A percentile compares a stretch with the other conserved stretches of the same genome.
These are phyloP conservation scores for Aspergillus novoparasiticus DNA, from an alignment of 2,329 filamentous ascomycete species.

Conservation along the genomic window DNA sequence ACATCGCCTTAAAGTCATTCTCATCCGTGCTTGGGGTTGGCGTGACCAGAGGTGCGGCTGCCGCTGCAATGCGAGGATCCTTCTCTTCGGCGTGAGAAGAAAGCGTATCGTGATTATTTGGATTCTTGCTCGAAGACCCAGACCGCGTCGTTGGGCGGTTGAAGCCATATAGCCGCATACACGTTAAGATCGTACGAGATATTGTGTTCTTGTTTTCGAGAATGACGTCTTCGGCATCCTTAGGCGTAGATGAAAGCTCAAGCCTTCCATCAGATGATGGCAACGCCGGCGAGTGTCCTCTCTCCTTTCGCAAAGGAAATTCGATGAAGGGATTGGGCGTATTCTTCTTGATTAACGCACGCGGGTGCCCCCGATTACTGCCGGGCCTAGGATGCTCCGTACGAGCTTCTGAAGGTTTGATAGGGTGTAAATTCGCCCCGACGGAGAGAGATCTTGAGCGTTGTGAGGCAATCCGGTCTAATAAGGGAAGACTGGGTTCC, in stretches of 20 bases:
- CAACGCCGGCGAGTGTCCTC: conserved; percentile 16
- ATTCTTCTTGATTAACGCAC: conserved; percentile 14
- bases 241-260: conserved; percentile 22
- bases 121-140: conserved; percentile 20
- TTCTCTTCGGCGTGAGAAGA: conserved; percentile 19
- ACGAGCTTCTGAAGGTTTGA: conserved; percentile 20
- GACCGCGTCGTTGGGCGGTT: conserved; percentile 35
- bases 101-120: conserved; percentile 9
- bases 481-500: conserved; percentile 29
- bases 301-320: conserved; percentile 13
- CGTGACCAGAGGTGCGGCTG: conserved; percentile 10
- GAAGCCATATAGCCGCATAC: conserved; percentile 48
- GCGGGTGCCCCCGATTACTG: conserved; percentile 25
- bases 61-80: conserved; percentile 11
- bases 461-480: conserved; percentile 32
- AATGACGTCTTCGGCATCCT: conserved; percentile 33
- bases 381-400: conserved; percentile 22
- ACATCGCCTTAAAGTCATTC: conserved; percentile 48
- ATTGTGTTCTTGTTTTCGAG: conserved; percentile 44
- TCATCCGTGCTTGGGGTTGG: conserved; percentile 30
- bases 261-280: conserved; percentile 20
- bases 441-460: conserved; percentile 39
- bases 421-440: conserved; percentile 28
- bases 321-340: conserved; percentile 33
- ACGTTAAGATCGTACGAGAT: conserved; percentile 46